phyloP scores from a whole-genome alignment of 164 flowering plant genomes.

The Tetracentron sinense region DNA sequence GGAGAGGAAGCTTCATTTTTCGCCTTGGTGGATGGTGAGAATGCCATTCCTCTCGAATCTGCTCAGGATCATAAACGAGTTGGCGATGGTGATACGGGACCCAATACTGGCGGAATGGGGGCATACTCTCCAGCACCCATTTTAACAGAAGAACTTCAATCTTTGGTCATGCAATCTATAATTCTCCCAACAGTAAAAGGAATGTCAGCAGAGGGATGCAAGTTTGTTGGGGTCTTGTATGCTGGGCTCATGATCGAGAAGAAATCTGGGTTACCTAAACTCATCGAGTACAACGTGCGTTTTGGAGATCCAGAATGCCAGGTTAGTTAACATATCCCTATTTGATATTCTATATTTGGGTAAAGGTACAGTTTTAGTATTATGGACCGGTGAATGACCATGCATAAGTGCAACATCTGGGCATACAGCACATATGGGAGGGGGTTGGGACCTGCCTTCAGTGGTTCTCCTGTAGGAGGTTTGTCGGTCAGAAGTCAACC shows the following conservation, averaged over 20 bases:
- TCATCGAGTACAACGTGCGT: slow-evolving; percentile 93
- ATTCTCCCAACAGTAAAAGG: slow-evolving; percentile 88
- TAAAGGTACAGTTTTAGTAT: not conserved
- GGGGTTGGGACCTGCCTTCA: too few relatives aligned
- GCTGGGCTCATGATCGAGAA: slow-evolving; percentile 99
- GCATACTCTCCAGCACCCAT: slow-evolving; percentile 97
- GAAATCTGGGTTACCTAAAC: slow-evolving; percentile 81
- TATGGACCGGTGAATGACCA: not conserved
- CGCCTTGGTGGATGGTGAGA: slow-evolving; percentile 95
- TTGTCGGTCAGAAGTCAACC: too few relatives aligned
- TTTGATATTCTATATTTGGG: not conserved
- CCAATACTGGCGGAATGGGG: slow-evolving; percentile 99
- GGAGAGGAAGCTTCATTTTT: slow-evolving; percentile 98
- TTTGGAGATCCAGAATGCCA: slow-evolving; percentile 99
- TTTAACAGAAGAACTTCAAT: slow-evolving; percentile 69
- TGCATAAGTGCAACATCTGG: not conserved
- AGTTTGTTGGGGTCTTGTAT: slow-evolving; percentile 89
- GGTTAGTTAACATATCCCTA: slow-evolving; percentile 42
- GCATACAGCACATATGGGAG: not conserved
- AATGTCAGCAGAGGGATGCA: slow-evolving; percentile 90
- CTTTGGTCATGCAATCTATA: slow-evolving; percentile 75
- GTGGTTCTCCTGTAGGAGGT: too few relatives aligned
- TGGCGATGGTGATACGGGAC: slow-evolving; percentile 97
- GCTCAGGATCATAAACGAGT: slow-evolving; percentile 98
- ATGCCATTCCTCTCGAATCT: slow-evolving; percentile 87